Evolutionary conservation across 2,329 filamentous ascomycete species (phyloP), one percentile per base, ranked within the genome.

Genomic region (Sporothrix variecibatus): DNA sequence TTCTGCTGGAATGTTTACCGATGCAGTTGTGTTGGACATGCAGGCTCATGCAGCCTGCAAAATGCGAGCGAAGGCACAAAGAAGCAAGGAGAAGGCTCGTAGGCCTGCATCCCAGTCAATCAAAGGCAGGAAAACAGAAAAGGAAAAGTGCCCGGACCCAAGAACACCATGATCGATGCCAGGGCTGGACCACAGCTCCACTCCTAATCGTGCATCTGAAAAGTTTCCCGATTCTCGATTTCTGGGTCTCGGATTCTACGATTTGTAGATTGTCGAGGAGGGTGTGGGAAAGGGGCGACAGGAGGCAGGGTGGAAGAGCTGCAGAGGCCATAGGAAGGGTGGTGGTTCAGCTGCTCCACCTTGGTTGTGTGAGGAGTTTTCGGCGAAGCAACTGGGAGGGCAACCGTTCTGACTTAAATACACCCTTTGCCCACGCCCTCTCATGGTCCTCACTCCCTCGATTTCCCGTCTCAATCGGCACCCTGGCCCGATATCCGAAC

Each of bases 281-380:
- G 43, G 43, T 12, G 43, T 49, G 43, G 12, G 15, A 2, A 6
- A 20, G 34, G 34, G 34, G 34, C 8, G 34, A 49, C 40, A 43
- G 40, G 15, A 49, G 9, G 43, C 15, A 17, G 15, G 43, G 1
- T 49, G 40, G 43, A 17, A 49, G 20, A 15, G 43, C 11, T 49
- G 15, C 40, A 43, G 12, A 38, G 38, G 38, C 4, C 12, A 15
- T 11, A 43, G 6, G 12, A 43, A 43, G 40, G 40, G 8, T 43
- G 40, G 62, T 26, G 51, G n/a, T 28, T 67, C 62, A 67, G 62
- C 62, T 67, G 38, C 62, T 15, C 38, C 23, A 38, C 38, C 62
- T 67, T 46, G n/a, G 1, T 9, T 17, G 38, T 26, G 38, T 46
- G 23, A 46, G 62, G 62, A 46, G 62, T 17, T 67, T 67, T 67